Base-by-base conservation (phyloP, 345 rosid genomes). In the Citrus sinensis region DNA sequence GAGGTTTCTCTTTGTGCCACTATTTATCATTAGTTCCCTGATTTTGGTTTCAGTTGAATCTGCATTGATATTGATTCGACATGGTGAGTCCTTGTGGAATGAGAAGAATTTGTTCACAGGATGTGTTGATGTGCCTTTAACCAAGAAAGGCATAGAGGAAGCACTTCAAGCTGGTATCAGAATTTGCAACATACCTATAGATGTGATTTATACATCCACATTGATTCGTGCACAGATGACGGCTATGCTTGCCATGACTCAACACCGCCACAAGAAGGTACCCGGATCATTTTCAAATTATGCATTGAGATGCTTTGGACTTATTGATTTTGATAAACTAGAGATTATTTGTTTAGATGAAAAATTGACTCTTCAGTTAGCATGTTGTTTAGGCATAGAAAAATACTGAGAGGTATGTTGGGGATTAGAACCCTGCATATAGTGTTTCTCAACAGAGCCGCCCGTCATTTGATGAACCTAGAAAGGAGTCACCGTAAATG, bases 1-100 rank as follows among this genome's bases (percentile, higher is more conserved):
- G 72, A 40, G 30, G 56, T 20, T 56, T 16, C 54, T 40, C 72
- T 3, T 69, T 22, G 27, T 42, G 72, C n/a, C 17, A 5, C 46
- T 32, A 13, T 75, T 76, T 7, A 82, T 62, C 2, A 1, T 27
- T 67, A 39, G 40, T 34, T 59, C 30, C 13, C 60, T 17, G 42
- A 11, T 22, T 72, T 71, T 4, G 60, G 83, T 46, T 49, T 37
- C 88, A 96, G 99, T 85, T 79, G 97, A 96, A 83, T 90, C 89
- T 56, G 93, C 98, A 73, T 79, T 96, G 84, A 96, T 96, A 83
- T 87, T 94, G 82, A 81, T 96, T 75, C 89, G 97, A 75, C 98
- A 97, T 67, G 99, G 99, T 29, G 99, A 94, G 78, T 97, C 99
- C n/a, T 85, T 94, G 76, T 97, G 99, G 99, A 96, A 96, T 69